These are phyloP conservation scores for Gryganskiella cystojenkinii DNA, from an alignment of 192 early-diverging fungal species.

Conservation along the genomic window DNA sequence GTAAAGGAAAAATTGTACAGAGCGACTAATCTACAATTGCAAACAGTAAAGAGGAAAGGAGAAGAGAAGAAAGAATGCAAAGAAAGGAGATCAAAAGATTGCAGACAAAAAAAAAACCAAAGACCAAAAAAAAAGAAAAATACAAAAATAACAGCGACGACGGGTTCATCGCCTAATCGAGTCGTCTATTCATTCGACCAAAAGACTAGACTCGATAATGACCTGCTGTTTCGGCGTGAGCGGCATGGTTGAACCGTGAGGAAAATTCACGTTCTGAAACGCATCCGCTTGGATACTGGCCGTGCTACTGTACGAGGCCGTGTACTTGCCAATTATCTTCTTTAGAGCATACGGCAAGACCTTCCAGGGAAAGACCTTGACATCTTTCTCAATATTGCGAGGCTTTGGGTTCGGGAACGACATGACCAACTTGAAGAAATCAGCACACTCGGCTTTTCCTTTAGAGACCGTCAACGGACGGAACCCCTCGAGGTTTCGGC, in stretches of 20 bases:
- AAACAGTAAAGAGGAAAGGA: too few relatives aligned
- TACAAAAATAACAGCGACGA: too few relatives aligned
- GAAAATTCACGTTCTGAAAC: conserved; percentile 51
- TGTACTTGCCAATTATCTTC: conserved; percentile 85
- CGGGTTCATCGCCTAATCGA: too few relatives aligned
- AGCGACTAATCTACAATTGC: too few relatives aligned
- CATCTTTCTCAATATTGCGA: conserved; percentile 89
- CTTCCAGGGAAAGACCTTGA: conserved; percentile 67
- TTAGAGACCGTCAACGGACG: conserved; percentile 82
- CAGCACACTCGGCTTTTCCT: conserved; percentile 76
- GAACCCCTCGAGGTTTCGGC: conserved; percentile 85
- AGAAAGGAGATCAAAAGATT: too few relatives aligned
- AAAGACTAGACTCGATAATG: conserved; percentile 23
- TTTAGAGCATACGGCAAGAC: conserved; percentile 72
- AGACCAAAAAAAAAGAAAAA: too few relatives aligned
- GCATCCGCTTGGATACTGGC: conserved; percentile 56
- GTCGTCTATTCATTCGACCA: too few relatives aligned
- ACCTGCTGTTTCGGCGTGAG: conserved; percentile 45
- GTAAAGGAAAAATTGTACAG: too few relatives aligned
- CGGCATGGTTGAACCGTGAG: conserved; percentile 34
- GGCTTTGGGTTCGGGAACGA: conserved; percentile 84
- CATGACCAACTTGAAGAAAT: conserved; percentile 88
- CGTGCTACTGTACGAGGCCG: conserved; percentile 59
- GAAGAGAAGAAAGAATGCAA: too few relatives aligned
- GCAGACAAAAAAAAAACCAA: too few relatives aligned